Evolutionary conservation across 805 yeast genomes (phyloP).

Genomic region (Saccharomycopsis schoenii): DNA sequence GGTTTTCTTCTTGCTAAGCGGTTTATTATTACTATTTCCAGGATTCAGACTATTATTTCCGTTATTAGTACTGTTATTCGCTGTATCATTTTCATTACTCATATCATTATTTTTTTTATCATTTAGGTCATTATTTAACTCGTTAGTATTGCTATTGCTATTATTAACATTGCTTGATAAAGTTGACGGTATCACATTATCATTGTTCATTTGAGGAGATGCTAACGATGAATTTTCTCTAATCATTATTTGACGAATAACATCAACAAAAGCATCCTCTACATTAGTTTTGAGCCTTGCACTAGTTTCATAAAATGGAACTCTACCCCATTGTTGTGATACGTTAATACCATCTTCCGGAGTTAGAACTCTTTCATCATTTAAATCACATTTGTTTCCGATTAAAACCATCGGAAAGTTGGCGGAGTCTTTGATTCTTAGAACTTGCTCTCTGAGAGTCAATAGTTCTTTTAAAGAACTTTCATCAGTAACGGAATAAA

Average conservation of each 20-base stretch:
- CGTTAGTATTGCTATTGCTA: not conserved
- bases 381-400: constrained; percentile 85
- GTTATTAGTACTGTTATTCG: not conserved
- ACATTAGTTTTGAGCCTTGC: constrained; percentile 88
- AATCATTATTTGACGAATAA: constrained; percentile 81
- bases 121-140: constrained; percentile 5
- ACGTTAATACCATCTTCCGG: constrained; percentile 78
- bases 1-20: not conserved
- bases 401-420: constrained; percentile 83
- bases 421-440: constrained; percentile 66
- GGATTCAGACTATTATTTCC: not conserved
- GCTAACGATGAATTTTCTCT: constrained; percentile 35
- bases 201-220: constrained; percentile 2
- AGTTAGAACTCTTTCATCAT: constrained; percentile 60
- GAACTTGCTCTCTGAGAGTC: constrained; percentile 74
- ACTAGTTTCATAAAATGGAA: constrained; percentile 86
- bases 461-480: constrained; percentile 68
- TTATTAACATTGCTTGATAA: not conserved
- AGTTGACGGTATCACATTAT: not conserved
- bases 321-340: constrained; percentile 74
- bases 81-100: not conserved
- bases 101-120: not conserved
- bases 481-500: constrained; percentile 73
- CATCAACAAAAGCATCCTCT: constrained; percentile 82
- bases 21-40: not conserved